These are phyloP conservation scores for Saccharomycopsis microspora DNA, from an alignment of 805 yeast species.

Conservation along the genomic window DNA sequence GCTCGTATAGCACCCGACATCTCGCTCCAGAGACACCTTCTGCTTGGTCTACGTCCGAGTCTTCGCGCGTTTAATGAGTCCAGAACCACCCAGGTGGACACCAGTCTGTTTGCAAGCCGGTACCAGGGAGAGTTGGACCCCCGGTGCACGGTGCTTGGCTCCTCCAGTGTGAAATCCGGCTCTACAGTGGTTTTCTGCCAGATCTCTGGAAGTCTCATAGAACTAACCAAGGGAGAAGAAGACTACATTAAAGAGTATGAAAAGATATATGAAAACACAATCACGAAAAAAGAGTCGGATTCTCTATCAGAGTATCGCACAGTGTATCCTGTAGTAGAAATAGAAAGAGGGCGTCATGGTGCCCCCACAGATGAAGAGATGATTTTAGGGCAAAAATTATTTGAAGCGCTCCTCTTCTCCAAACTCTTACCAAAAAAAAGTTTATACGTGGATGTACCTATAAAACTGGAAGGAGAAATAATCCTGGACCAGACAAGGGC, in stretches of 20 bases:
- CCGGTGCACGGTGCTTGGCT: conserved; percentile 39
- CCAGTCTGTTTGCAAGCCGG: not conserved
- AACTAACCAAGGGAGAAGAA: conserved; percentile 32
- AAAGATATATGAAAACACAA: conserved; percentile 23
- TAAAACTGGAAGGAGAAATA: conserved; percentile 25
- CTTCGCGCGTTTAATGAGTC: conserved; percentile 64
- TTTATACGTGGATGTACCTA: conserved; percentile 43
- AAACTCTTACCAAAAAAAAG: conserved; percentile 39
- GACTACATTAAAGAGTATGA: conserved; percentile 31
- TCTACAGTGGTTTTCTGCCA: conserved; percentile 64
- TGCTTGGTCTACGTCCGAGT: conserved; percentile 67
- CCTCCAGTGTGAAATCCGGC: conserved; percentile 60
- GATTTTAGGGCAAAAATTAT: conserved; percentile 53
- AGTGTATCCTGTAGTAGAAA: conserved; percentile 66
- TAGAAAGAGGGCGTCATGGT: conserved; percentile 63
- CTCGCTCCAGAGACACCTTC: conserved; percentile 67
- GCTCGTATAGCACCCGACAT: conserved; percentile 81
- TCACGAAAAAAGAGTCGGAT: conserved; percentile 13
- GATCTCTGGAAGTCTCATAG: conserved; percentile 56
- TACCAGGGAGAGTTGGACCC: conserved; percentile 29
- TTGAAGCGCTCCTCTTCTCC: conserved; percentile 48
- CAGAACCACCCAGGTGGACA: conserved; percentile 36
- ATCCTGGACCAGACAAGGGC: conserved; percentile 38
- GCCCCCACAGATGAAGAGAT: conserved; percentile 84
- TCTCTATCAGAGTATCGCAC: conserved; percentile 24